Evolutionary conservation across 257 asterid species (phyloP), one percentile per base, ranked within the genome.

Genomic region (Apocynum venetum): DNA sequence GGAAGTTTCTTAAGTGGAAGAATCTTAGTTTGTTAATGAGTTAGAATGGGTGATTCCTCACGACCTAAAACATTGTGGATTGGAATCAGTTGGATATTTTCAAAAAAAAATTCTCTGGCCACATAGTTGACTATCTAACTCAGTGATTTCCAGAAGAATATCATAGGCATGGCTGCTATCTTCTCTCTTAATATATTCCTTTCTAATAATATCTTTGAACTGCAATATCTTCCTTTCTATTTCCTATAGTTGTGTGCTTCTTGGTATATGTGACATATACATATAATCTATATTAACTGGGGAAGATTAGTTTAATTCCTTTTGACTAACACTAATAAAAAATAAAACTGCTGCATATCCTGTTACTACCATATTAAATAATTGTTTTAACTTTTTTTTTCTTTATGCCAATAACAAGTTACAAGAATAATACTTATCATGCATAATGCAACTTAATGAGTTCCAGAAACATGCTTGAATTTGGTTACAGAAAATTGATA

Each of bases 1-100:
- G 15, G 47, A 73, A 40, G 73, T 52, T 71, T 38, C 55, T 78
- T 44, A 77, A 56, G 69, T 69, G 71, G 7, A 13, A 8, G 72
- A 35, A 15, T 71, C 35, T 15, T 53, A 35, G 65, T 74, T 31
- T 63, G 65, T 56, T 19, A 57, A 43, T 71, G 31, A 12, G 20
- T 9, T 13, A 64, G 25, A 25, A 36, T 38, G 47, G 2, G 10
- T 40, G 31, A 6, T 66, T 38, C 74, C 53, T 38, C 2, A 15
- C 4, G 2, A 12, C 38, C 38, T 36, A 40, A 47, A 75, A 13
- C 19, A 60, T 11, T 31, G 41, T 2, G 12, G 11, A 6, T 8
- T 46, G 49, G 6, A 59, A 60, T 10, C 35, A 60, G 41, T 25
- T 4, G 49, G 57, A 35, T 25, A 36, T 6, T 55, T 40, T 15